phyloP scores from a whole-genome alignment of 73 alveolate species.

The Symbiodinium pilosum region DNA sequence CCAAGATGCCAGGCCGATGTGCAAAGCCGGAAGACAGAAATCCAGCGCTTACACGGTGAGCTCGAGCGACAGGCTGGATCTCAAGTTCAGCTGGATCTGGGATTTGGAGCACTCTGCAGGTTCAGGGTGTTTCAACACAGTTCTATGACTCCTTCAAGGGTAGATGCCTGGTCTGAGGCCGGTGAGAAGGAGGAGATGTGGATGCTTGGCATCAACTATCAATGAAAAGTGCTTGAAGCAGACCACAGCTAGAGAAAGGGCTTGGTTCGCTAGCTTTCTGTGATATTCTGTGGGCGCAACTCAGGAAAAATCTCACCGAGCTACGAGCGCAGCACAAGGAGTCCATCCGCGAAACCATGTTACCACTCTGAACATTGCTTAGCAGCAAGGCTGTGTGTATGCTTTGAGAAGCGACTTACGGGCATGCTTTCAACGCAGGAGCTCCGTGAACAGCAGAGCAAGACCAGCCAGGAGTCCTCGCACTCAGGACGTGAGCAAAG shows the following conservation, averaged over 20 bases:
- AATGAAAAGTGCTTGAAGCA: too few species aligned
- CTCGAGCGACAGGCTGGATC: not conserved
- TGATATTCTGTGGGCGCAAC: not conserved
- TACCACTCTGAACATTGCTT: not conserved
- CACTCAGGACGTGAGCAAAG: too few species aligned
- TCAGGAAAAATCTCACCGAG: constrained; percentile 62
- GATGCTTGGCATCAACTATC: too few species aligned
- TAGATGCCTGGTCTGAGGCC: not conserved
- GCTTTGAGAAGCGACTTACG: not conserved
- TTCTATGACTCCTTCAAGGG: too few species aligned
- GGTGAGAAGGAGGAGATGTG: constrained; percentile 49
- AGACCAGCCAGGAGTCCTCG: constrained; percentile 34
- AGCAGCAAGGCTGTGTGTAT: not conserved
- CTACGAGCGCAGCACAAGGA: constrained; percentile 87
- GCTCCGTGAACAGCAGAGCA: constrained; percentile 70
- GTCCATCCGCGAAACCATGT: too few species aligned
- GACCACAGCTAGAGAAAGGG: too few species aligned
- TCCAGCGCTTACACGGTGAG: constrained; percentile 40
- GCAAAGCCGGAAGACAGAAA: constrained; percentile 16
- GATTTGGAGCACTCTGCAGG: too few species aligned
- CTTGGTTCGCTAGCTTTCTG: too few species aligned
- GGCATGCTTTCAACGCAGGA: not conserved
- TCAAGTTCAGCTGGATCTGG: not conserved
- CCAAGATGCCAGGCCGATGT: constrained; percentile 1
- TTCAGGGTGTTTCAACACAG: not conserved